A percentile compares a stretch with the other conserved stretches of the same genome.
Evolutionary conservation across 2,329 filamentous ascomycete genomes (phyloP).

Genomic region (Trichocomaceae sp.): DNA sequence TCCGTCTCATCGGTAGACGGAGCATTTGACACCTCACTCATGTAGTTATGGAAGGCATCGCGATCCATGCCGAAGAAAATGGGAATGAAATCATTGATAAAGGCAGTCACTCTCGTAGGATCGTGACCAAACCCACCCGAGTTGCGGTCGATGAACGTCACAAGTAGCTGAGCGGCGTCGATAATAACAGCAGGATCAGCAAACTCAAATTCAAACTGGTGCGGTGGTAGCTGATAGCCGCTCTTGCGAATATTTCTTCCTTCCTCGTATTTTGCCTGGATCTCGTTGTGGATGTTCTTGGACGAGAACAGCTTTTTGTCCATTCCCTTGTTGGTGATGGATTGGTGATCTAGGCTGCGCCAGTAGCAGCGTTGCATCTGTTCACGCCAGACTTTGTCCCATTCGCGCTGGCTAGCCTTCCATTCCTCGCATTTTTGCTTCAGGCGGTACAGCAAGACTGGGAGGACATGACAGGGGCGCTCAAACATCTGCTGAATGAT

Average conservation of each 20-base stretch:
- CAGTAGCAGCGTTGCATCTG: conserved; percentile 94
- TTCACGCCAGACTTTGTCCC: conserved; percentile 97
- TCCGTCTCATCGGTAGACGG: conserved; percentile 66
- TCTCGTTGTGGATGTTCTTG: conserved; percentile 83
- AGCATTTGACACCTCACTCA: conserved; percentile 62
- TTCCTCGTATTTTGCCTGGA: conserved; percentile 89
- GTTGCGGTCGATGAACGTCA: conserved; percentile 43
- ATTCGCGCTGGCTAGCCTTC: conserved; percentile 93
- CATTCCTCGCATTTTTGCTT: conserved; percentile 98
- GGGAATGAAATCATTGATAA: conserved; percentile 69
- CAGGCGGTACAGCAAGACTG: conserved; percentile 76
- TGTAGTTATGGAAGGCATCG: conserved; percentile 59
- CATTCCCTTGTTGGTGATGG: conserved; percentile 75
- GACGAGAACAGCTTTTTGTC: conserved; percentile 89
- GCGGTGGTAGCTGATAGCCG: conserved; percentile 53
- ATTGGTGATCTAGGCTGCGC: conserved; percentile 94
- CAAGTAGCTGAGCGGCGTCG: conserved; percentile 44
- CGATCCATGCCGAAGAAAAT: conserved; percentile 70
- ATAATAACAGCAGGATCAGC: conserved; percentile 61
- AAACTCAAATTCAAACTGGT: conserved; percentile 72
- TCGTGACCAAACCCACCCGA: conserved; percentile 51
- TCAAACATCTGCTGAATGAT: conserved; percentile 83
- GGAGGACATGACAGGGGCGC: conserved; percentile 78
- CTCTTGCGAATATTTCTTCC: conserved; percentile 66
- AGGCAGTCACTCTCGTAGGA: conserved; percentile 66